Percentiles rank a stretch among this genome's conserved stretches.
Conservation (phyloP, 1,284 basidiomycete species). For the Hymenochaete sp. region DNA sequence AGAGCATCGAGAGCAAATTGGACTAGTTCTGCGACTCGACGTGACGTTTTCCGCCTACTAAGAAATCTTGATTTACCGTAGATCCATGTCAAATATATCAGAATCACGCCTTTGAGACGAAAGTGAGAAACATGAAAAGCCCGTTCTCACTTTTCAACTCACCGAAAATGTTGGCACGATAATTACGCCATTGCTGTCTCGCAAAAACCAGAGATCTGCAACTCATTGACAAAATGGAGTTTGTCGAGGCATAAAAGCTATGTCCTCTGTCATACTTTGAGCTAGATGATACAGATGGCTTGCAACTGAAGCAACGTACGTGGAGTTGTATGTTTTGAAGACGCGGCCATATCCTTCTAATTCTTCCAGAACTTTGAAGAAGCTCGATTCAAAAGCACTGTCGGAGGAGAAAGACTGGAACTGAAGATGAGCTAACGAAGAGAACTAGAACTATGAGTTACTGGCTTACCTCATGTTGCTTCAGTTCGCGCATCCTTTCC, state of each 20-base stretch:
- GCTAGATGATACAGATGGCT: not conserved
- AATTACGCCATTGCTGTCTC: constrained; percentile 58
- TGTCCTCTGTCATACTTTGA: constrained; percentile 41
- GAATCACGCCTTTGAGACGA: constrained; percentile 26
- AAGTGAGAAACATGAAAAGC: constrained; percentile 23
- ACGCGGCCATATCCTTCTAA: constrained; percentile 75
- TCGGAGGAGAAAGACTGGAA: constrained; percentile 16
- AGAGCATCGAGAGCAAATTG: constrained; percentile 74
- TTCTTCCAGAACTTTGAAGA: constrained; percentile 77
- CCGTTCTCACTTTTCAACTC: constrained; percentile 25
- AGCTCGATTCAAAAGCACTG: constrained; percentile 70
- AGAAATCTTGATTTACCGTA: constrained; percentile 38
- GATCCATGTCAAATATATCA: constrained; percentile 27
- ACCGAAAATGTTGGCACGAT: constrained; percentile 65
- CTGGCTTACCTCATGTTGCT: constrained; percentile 8
- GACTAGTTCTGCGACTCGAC: constrained; percentile 69
- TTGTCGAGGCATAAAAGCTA: constrained; percentile 72
- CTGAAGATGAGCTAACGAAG: not conserved
- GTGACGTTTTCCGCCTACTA: constrained; percentile 52
- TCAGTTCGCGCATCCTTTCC: constrained; percentile 46
- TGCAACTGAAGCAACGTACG: constrained; percentile 41
- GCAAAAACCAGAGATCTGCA: constrained; percentile 68
- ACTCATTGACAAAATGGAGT: constrained; percentile 59
- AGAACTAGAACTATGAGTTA: not conserved
- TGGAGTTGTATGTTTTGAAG: constrained; percentile 59